These are phyloP conservation scores for Komagataella ulmi DNA, from an alignment of 805 yeast genomes.

Conservation along the genomic window DNA sequence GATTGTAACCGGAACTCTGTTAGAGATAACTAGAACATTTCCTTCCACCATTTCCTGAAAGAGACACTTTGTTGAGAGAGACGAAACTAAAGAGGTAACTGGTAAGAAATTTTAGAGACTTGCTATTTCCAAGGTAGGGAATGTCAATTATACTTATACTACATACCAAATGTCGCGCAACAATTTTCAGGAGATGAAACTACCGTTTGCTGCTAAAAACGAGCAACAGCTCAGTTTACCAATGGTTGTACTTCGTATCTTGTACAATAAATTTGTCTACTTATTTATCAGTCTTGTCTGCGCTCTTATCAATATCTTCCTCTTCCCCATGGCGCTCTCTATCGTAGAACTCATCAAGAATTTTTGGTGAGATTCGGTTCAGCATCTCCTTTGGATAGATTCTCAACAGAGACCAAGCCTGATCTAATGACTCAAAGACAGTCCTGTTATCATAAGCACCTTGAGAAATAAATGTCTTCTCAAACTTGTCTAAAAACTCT, in stretches of 20 bases:
- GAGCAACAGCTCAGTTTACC: not conserved
- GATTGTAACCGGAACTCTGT: constrained; percentile 91
- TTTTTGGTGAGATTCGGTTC: constrained; percentile 97
- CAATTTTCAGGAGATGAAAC: not conserved
- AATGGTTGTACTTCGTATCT: not conserved
- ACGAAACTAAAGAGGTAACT: not conserved
- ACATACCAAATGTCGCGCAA: not conserved
- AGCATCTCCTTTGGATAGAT: constrained; percentile 98
- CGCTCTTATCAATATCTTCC: not conserved
- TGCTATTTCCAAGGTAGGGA: not conserved
- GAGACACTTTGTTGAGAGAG: not conserved
- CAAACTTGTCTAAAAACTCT: constrained; percentile 96
- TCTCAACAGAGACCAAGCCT: constrained; percentile 96
- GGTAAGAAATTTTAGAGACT: not conserved
- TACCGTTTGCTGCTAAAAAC: not conserved
- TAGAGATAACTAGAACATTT: constrained; percentile 84
- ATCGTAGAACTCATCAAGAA: constrained; percentile 89
- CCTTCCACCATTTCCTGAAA: constrained; percentile 18
- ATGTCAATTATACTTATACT: not conserved
- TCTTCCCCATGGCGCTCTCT: constrained; percentile 62
- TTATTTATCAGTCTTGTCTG: not conserved
- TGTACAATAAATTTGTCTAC: not conserved
- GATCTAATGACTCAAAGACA: constrained; percentile 89
- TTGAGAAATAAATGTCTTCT: constrained; percentile 87
- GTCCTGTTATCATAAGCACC: constrained; percentile 96